Base-by-base conservation (phyloP, 345 rosid species). In the Tarenaya hassleriana region DNA sequence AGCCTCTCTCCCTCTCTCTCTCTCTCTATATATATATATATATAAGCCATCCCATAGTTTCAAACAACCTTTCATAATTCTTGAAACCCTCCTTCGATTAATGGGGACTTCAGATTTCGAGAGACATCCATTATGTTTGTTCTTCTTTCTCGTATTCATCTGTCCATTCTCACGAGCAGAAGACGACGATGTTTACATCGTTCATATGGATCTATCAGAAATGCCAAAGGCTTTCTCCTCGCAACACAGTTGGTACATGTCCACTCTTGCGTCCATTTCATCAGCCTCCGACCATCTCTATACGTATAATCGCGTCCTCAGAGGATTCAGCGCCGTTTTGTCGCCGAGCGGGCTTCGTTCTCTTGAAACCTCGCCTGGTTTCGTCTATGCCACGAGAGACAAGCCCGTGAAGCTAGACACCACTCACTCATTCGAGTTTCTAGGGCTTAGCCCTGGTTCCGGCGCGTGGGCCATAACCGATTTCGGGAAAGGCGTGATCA, bases 301-400 rank as follows among this genome's bases (percentile, higher is more conserved):
- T 41, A 64, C 51, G 7, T 78, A 78, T 14, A 64, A 16, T 33
- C 64, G 70, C 47, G 83, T 56, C 40, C 59, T 73, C 12, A 67
- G 69, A n/a, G 83, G 77, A 13, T 78, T 78, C 21, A 69, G 77
- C 41, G 83, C 77, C 9, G 55, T 54, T 59, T 73, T 78, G 9
- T 53, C 72, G 9, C 60, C 65, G 1, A 10, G 11, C 4, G 76
- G 69, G 64, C 75, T 67, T 16, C 62, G 63, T 44, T 62, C 61
- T 40, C n/a, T 78, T 21, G 61, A 69, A 58, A 57, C 24, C 34
- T 45, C 61, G 16, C 73, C 75, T 0, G 80, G 77, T 8, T 78
- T 46, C 35, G 10, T 77, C 18, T 74, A 79, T 10, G 64, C 67
- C 37, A 20, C 55, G 10, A 47, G 33, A 58, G 80, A 77, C 48